These are phyloP conservation scores for Aspergillus fumigatiaffinis DNA, from an alignment of 2,329 filamentous ascomycete genomes.

Conservation along the genomic window DNA sequence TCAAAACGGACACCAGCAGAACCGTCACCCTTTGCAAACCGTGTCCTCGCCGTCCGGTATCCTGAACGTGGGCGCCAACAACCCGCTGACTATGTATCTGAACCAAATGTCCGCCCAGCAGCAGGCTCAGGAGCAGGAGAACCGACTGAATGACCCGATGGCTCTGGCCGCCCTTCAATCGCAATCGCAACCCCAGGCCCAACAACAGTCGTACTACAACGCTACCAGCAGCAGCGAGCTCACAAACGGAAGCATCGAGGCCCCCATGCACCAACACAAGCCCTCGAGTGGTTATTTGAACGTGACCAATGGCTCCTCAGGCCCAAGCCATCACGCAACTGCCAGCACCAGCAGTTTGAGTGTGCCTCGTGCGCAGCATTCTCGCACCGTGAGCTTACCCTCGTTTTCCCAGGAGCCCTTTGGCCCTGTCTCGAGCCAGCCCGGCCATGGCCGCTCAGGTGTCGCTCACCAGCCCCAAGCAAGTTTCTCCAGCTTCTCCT, in stretches of 20 bases:
- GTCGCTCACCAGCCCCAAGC: constrained; percentile 43
- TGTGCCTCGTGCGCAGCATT: constrained; percentile 58
- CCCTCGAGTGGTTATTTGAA: constrained; percentile 62
- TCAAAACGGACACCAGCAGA: constrained; percentile 52
- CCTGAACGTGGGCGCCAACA: constrained; percentile 74
- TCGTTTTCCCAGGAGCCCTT: constrained; percentile 61
- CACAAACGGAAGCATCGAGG: constrained; percentile 50
- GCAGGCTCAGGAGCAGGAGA: constrained; percentile 64
- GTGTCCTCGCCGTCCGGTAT: constrained; percentile 62
- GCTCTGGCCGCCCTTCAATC: constrained; percentile 47
- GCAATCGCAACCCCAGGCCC: constrained; percentile 65
- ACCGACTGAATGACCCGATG: constrained; percentile 41
- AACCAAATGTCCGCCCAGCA: constrained; percentile 63
- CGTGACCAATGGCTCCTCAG: constrained; percentile 54
- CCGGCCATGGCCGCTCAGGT: constrained; percentile 32
- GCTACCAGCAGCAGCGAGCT: constrained; percentile 65
- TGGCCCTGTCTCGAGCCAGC: constrained; percentile 38
- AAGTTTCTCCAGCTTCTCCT: constrained; percentile 57
- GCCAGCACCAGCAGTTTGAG: constrained; percentile 58
- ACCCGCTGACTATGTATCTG: constrained; percentile 89
- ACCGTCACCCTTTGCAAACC: constrained; percentile 56
- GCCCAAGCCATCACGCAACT: constrained; percentile 68
- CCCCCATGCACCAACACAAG: constrained; percentile 50
- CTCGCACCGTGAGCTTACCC: constrained; percentile 84
- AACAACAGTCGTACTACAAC: constrained; percentile 78